Conservation (phyloP, 345 rosid species). For the Euphorbia pulcherrima region DNA sequence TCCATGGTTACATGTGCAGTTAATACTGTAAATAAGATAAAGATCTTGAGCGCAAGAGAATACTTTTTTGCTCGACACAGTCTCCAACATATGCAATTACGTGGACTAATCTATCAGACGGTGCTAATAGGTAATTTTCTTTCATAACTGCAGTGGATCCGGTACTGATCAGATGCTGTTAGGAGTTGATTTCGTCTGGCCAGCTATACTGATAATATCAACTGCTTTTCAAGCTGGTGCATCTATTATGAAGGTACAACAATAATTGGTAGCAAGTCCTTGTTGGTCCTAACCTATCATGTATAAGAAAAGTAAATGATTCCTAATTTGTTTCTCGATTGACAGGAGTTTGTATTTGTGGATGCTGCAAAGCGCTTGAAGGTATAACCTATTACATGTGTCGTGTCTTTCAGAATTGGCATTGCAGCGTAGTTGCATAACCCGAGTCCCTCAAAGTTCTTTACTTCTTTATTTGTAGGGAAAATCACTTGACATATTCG, state of each 20-base stretch:
- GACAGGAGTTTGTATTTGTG: constrained; percentile 72
- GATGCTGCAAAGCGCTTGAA: constrained; percentile 66
- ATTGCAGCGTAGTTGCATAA: constrained; percentile 5
- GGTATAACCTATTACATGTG: constrained; percentile 30
- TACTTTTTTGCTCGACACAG: not conserved
- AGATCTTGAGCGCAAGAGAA: not conserved
- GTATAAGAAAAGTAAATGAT: constrained; percentile 18
- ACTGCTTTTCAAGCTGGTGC: constrained; percentile 84
- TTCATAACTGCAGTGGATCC: constrained; percentile 57
- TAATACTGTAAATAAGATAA: not conserved
- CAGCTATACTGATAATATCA: constrained; percentile 71
- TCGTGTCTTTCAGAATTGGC: constrained; percentile 5
- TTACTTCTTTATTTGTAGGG: constrained; percentile 45
- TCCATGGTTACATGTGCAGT: not conserved
- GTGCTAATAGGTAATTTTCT: constrained; percentile 4
- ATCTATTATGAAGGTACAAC: constrained; percentile 66
- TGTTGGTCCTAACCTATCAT: constrained; percentile 8
- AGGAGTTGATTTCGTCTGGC: constrained; percentile 58
- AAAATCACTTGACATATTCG: constrained; percentile 87
- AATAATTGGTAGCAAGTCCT: constrained; percentile 10
- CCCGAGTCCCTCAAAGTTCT: constrained; percentile 14
- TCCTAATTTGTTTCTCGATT: constrained; percentile 14
- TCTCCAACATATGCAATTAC: not conserved
- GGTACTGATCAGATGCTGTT: constrained; percentile 54
- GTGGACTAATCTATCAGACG: not conserved